Evolutionary conservation across 768 basidiomycete species (phyloP).

Genomic region (Termitomyces sp.): DNA sequence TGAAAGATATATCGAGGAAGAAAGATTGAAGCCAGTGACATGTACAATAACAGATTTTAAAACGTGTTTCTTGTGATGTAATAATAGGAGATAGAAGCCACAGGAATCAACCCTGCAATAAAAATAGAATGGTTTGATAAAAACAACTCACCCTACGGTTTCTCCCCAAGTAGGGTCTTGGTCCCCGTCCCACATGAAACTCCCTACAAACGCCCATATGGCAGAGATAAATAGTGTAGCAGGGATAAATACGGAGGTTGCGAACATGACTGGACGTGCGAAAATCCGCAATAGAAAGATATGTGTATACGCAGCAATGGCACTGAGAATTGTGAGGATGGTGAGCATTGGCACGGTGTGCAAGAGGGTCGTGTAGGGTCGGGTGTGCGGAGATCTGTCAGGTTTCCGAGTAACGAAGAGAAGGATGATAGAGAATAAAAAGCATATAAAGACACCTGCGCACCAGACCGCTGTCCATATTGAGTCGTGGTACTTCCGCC

Average conservation of each 20-base stretch:
- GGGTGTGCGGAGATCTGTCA: slow-evolving; percentile 25
- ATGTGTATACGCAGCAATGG: slow-evolving; percentile 65
- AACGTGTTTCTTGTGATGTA: neutral
- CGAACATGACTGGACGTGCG: slow-evolving; percentile 77
- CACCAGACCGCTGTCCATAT: slow-evolving; percentile 68
- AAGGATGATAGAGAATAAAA: slow-evolving; percentile 58
- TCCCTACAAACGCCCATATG: slow-evolving; percentile 77
- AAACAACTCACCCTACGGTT: slow-evolving; percentile 61
- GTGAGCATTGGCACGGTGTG: slow-evolving; percentile 75
- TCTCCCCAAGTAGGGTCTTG: slow-evolving; percentile 74
- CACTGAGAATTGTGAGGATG: slow-evolving; percentile 66
- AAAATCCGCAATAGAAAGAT: slow-evolving; percentile 75
- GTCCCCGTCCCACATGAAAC: slow-evolving; percentile 54
- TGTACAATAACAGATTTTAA: neutral
- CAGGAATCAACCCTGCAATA: neutral
- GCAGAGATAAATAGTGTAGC: slow-evolving; percentile 68
- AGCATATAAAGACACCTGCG: slow-evolving; percentile 49
- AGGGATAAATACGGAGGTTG: slow-evolving; percentile 72
- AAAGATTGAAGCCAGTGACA: neutral
- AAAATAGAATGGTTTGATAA: slow-evolving; percentile 1
- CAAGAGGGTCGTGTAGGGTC: slow-evolving; percentile 67
- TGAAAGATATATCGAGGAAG: neutral
- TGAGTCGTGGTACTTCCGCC: slow-evolving; percentile 70
- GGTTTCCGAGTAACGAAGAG: slow-evolving; percentile 54
- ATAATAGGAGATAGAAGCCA: slow-evolving; percentile 11